Evolutionary conservation across 2,329 filamentous ascomycete species (phyloP).

Genomic region (Monascus ruber): DNA sequence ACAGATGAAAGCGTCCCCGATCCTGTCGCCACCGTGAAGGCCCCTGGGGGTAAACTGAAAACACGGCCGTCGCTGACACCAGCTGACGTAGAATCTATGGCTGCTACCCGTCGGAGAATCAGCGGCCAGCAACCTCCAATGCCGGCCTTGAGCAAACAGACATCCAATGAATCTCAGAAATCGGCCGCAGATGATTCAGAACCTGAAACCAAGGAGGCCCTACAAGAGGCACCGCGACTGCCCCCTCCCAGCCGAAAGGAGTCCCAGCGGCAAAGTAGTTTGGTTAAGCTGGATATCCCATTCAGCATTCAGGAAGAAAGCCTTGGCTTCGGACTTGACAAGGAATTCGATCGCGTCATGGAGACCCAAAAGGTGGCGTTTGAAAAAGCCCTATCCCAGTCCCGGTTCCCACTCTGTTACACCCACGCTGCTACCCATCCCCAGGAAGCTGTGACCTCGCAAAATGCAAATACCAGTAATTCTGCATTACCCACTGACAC

Average conservation of each 20-base stretch:
- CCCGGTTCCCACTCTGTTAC: conserved; percentile 9
- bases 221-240: conserved; percentile 9
- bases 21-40: conserved; percentile 76
- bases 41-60: conserved; percentile 75
- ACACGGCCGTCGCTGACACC: conserved; percentile 80
- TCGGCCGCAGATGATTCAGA: conserved; percentile 6
- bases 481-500: conserved; percentile 49
- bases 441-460: conserved; percentile 10
- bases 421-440: conserved; percentile 4
- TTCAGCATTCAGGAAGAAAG: conserved; percentile 55
- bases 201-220: conserved; percentile 5
- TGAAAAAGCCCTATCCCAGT: conserved; percentile 32
- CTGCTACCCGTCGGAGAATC: conserved; percentile 71
- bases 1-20: conserved; percentile 59
- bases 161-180: conserved; percentile 9
- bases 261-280: conserved; percentile 54
- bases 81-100: conserved; percentile 72
- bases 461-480: conserved; percentile 7
- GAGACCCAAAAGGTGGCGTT: conserved; percentile 89
- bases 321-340: conserved; percentile 73
- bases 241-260: conserved; percentile 15
- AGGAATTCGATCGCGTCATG: conserved; percentile 90
- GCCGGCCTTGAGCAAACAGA: conserved; percentile 14
- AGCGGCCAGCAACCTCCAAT: conserved; percentile 55
- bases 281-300: conserved; percentile 73